These are phyloP conservation scores for Adansonia madagascariensis DNA, from an alignment of 441 rosid genomes.

Conservation along the genomic window DNA sequence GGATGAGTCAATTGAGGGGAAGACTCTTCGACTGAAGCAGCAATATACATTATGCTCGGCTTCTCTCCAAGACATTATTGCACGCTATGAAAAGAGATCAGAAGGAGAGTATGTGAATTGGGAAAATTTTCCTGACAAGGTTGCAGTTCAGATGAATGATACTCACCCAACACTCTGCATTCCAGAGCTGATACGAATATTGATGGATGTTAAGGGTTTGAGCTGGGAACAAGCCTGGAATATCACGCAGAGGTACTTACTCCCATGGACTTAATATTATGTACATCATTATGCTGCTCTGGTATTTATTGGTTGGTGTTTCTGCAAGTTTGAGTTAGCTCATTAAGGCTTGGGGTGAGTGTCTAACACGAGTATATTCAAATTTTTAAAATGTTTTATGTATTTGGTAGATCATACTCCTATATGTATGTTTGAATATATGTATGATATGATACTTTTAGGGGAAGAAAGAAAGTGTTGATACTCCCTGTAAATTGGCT, in stretches of 20 bases:
- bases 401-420: no score
- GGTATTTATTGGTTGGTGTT: not conserved
- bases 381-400: no score
- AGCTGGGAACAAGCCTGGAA: conserved; percentile 75
- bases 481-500: not conserved
- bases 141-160: conserved; percentile 93
- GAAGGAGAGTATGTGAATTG: conserved; percentile 57
- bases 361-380: no score
- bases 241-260: conserved; percentile 55
- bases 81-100: conserved; percentile 76
- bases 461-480: no score
- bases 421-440: no score
- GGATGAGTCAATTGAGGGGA: conserved; percentile 87
- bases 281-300: not conserved
- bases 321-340: not conserved
- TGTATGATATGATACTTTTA: not conserved
- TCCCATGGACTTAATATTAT: not conserved
- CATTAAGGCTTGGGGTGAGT: no score
- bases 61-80: conserved; percentile 89
- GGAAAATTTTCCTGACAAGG: conserved; percentile 84
- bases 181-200: conserved; percentile 64
- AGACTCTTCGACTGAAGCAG: conserved; percentile 87
- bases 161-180: conserved; percentile 79
- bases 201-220: conserved; percentile 62
- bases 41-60: conserved; percentile 95